A percentile compares a stretch with the other conserved stretches of the same genome.
Evolutionary conservation across 73 alveolate species (phyloP).

Genomic region (Paramecium pentaurelia): DNA sequence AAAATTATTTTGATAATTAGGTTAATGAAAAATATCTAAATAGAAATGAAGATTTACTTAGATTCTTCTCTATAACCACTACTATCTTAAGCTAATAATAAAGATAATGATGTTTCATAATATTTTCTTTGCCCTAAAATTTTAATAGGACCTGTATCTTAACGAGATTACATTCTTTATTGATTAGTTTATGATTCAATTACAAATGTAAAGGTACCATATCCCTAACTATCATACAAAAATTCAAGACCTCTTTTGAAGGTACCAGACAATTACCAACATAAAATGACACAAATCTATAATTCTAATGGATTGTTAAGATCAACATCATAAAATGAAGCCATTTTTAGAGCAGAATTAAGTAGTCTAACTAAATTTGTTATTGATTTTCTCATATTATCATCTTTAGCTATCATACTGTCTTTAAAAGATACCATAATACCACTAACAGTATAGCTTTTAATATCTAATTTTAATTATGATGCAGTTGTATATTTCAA

Average conservation of each 20-base stretch:
- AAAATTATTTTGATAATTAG: background rate
- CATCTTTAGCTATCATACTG: background rate
- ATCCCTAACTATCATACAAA: slow-evolving; percentile 9
- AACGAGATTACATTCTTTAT: background rate
- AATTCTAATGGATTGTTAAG: slow-evolving; percentile 7
- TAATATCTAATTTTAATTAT: background rate
- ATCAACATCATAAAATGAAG: background rate
- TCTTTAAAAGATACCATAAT: slow-evolving; percentile 13
- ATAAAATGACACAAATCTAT: background rate
- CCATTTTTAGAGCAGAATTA: background rate
- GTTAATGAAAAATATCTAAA: background rate
- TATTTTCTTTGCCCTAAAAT: slow-evolving; percentile 23
- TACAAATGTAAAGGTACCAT: slow-evolving; percentile 19
- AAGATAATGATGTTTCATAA: slow-evolving; percentile 16
- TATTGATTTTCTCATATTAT: background rate
- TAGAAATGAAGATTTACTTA: background rate
- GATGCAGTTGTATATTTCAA: background rate
- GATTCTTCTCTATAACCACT: slow-evolving; percentile 16
- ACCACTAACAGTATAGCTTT: background rate
- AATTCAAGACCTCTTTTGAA: slow-evolving; percentile 36
- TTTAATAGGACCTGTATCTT: slow-evolving; percentile 18
- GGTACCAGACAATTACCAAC: slow-evolving; percentile 10
- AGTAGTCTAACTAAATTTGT: background rate
- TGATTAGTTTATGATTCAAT: background rate
- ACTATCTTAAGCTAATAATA: slow-evolving; percentile 18